Evolutionary conservation across 208 protist genomes (phyloP).

Genomic region (Acanthamoeba sp.): DNA sequence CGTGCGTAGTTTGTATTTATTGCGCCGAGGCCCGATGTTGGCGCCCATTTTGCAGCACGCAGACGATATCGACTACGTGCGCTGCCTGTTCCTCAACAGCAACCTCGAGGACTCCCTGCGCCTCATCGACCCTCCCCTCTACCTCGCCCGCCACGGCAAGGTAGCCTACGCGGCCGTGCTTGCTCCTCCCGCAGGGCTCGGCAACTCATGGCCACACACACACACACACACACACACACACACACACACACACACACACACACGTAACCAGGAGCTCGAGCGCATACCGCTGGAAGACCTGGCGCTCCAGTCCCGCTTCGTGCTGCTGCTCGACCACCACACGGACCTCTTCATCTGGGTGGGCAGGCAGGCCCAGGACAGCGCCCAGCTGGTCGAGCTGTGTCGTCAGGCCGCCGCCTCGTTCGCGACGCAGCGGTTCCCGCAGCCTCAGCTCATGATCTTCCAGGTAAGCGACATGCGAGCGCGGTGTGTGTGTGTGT

Average conservation of each 20-base stretch:
- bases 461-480: neutral
- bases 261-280: neutral
- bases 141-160: neutral
- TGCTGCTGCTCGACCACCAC: slow-evolving; percentile 54
- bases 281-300: slow-evolving; percentile 34
- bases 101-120: slow-evolving; percentile 48
- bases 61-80: slow-evolving; percentile 68
- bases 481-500: too few species aligned
- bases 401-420: neutral
- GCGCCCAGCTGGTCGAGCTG: neutral
- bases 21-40: slow-evolving; percentile 57
- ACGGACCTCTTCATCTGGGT: slow-evolving; percentile 70
- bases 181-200: too few species aligned
- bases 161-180: neutral
- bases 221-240: too few species aligned
- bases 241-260: neutral
- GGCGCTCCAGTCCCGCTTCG: slow-evolving; percentile 16
- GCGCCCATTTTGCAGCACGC: slow-evolving; percentile 65
- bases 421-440: neutral
- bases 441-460: slow-evolving; percentile 45
- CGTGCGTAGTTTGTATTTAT: slow-evolving; percentile 40
- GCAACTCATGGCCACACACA: too few species aligned
- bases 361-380: slow-evolving; percentile 1
- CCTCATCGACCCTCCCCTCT: slow-evolving; percentile 63
- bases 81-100: slow-evolving; percentile 54